These are phyloP conservation scores for Coelastrella sp. DNA, from an alignment of 139 green algal species.

Conservation along the genomic window DNA sequence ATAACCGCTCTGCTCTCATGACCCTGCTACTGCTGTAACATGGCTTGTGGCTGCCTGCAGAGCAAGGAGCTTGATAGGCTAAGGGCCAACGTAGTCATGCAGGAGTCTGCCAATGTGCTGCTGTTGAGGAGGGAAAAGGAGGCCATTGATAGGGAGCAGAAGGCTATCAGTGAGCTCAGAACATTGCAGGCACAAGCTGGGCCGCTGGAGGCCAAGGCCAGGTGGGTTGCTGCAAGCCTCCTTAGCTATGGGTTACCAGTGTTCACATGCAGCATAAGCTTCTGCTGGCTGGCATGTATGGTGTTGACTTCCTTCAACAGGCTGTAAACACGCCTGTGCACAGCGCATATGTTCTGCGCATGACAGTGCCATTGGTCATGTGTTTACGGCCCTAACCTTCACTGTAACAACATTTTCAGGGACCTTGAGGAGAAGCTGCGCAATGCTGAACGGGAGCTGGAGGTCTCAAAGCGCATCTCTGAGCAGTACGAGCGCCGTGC, in stretches of 20 bases:
- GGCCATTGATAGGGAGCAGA: background rate
- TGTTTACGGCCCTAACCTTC: no score
- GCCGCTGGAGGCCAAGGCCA: background rate
- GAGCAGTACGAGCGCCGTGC: conserved; percentile 24
- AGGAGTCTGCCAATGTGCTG: conserved; percentile 21
- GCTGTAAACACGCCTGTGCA: no score
- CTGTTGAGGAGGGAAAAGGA: background rate
- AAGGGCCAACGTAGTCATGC: background rate
- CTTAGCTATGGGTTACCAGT: no score
- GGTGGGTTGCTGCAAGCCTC: background rate
- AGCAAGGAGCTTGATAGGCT: conserved; percentile 17
- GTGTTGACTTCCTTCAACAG: no score
- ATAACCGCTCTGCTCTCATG: background rate
- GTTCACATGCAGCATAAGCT: no score
- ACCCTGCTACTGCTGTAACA: background rate
- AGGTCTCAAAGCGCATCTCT: background rate
- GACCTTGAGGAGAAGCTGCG: conserved; percentile 13
- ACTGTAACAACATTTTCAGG: background rate
- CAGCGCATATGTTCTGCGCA: no score
- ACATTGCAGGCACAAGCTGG: background rate
- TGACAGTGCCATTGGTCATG: no score
- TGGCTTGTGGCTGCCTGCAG: background rate
- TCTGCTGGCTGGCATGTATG: no score
- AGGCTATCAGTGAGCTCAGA: background rate
- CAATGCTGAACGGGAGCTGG: background rate